Percentiles rank a stretch among this genome's conserved stretches.
These are phyloP conservation scores for Arachis stenosperma DNA, from an alignment of 306 rosid species.

Conservation along the genomic window DNA sequence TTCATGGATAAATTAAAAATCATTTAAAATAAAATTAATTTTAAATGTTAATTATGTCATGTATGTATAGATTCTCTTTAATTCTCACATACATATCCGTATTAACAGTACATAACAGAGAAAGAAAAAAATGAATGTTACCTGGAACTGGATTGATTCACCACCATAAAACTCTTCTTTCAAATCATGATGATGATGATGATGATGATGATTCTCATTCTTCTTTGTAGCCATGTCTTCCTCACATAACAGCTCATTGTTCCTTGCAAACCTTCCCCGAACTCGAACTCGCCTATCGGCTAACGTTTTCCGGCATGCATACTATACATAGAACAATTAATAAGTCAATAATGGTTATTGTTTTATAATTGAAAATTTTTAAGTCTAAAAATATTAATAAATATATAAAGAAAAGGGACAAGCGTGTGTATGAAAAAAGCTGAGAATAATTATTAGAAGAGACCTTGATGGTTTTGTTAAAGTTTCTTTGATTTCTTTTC, in stretches of 20 bases:
- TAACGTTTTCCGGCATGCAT: constrained; percentile 94
- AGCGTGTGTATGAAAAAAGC: neutral
- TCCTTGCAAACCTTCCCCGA: constrained; percentile 95
- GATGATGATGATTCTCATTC: constrained; percentile 35
- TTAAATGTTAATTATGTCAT: no score
- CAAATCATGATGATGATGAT: neutral
- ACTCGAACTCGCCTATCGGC: constrained; percentile 94
- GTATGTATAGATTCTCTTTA: constrained; percentile 9
- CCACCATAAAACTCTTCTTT: constrained; percentile 45
- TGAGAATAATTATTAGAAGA: neutral
- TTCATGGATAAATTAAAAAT: neutral
- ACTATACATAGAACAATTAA: constrained; percentile 48
- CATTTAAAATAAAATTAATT: no score
- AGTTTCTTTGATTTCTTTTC: constrained; percentile 96
- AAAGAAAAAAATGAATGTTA: constrained; percentile 14
- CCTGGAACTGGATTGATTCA: constrained; percentile 58
- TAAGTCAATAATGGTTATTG: neutral
- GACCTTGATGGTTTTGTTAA: constrained; percentile 86
- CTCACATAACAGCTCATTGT: constrained; percentile 58
- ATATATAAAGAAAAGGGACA: neutral
- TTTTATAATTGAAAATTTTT: no score
- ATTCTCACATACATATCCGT: neutral
- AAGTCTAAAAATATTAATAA: no score
- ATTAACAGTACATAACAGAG: constrained; percentile 20
- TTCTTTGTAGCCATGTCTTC: constrained; percentile 47